These are phyloP conservation scores for Cladosporium sp. DNA, from an alignment of 2,329 filamentous ascomycete species.

Conservation along the genomic window DNA sequence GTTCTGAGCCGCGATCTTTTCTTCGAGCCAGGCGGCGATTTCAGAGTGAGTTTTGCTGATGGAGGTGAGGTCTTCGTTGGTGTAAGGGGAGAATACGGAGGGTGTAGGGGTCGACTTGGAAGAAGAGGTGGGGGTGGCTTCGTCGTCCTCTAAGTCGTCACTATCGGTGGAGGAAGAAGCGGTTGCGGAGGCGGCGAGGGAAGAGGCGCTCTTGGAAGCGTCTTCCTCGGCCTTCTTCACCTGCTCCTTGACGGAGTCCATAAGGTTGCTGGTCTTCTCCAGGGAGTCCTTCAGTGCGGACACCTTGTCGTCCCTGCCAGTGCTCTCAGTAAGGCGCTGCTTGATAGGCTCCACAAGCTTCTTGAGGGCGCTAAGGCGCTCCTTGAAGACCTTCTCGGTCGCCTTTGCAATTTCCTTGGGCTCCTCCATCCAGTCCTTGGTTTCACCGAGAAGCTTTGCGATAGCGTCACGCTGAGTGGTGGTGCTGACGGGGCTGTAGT, in stretches of 20 bases:
- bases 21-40: conserved; percentile 68
- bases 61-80: conserved; percentile 63
- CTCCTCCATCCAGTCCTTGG: conserved; percentile 87
- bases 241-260: conserved; percentile 65
- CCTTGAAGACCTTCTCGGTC: conserved; percentile 67
- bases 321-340: conserved; percentile 67
- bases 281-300: conserved; percentile 66
- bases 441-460: conserved; percentile 61
- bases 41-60: conserved; percentile 61
- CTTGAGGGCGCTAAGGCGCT: conserved; percentile 71
- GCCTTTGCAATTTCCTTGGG: conserved; percentile 67
- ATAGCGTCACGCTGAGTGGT: conserved; percentile 63
- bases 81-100: conserved; percentile 62
- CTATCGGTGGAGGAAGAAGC: conserved; percentile 45
- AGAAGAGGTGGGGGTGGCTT: neutral
- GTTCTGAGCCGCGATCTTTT: conserved; percentile 66
- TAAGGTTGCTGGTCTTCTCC: conserved; percentile 65
- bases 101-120: conserved; percentile 20
- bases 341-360: conserved; percentile 74
- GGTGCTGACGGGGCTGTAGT: conserved; percentile 69
- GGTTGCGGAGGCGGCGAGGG: conserved; percentile 31
- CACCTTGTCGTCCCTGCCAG: conserved; percentile 66
- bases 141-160: conserved; percentile 25
- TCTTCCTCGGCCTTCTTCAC: conserved; percentile 57
- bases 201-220: conserved; percentile 41